These are phyloP conservation scores for Piper betle DNA, from an alignment of 164 flowering plant genomes.

Conservation along the genomic window DNA sequence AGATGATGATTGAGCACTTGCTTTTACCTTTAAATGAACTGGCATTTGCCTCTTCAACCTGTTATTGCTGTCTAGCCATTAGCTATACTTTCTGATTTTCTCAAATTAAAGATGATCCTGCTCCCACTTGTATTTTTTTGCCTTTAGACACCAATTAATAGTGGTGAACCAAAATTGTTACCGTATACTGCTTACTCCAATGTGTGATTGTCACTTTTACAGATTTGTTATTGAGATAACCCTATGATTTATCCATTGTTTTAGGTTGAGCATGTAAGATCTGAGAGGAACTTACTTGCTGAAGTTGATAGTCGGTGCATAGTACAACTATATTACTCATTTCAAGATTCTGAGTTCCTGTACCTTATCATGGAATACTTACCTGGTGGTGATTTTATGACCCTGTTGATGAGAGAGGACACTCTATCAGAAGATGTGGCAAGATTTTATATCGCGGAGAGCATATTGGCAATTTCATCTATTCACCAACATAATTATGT, in stretches of 20 bases:
- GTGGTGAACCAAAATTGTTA: too few species aligned
- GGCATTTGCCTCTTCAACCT: too few species aligned
- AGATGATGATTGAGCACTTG: too few species aligned
- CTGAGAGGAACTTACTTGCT: constrained; percentile 80
- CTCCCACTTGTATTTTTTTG: too few species aligned
- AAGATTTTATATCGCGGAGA: constrained; percentile 80
- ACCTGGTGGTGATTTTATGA: constrained; percentile 97
- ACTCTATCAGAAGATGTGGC: constrained; percentile 76
- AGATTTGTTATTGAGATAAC: not conserved
- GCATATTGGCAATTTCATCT: constrained; percentile 76
- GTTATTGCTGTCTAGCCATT: too few species aligned
- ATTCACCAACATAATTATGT: constrained; percentile 78
- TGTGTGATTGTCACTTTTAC: too few species aligned
- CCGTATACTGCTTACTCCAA: too few species aligned
- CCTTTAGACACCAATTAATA: too few species aligned
- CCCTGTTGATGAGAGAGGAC: constrained; percentile 77
- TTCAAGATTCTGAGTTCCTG: constrained; percentile 81
- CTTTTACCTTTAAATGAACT: too few species aligned
- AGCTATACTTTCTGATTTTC: too few species aligned
- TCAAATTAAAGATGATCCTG: too few species aligned
- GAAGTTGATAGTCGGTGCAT: constrained; percentile 92
- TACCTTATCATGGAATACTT: constrained; percentile 95
- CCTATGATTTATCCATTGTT: constrained; percentile 3
- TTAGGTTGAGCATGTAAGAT: constrained; percentile 91
- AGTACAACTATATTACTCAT: constrained; percentile 73